phyloP scores from a whole-genome alignment of 345 rosid genomes.

The Pseudoturritis turrita region DNA sequence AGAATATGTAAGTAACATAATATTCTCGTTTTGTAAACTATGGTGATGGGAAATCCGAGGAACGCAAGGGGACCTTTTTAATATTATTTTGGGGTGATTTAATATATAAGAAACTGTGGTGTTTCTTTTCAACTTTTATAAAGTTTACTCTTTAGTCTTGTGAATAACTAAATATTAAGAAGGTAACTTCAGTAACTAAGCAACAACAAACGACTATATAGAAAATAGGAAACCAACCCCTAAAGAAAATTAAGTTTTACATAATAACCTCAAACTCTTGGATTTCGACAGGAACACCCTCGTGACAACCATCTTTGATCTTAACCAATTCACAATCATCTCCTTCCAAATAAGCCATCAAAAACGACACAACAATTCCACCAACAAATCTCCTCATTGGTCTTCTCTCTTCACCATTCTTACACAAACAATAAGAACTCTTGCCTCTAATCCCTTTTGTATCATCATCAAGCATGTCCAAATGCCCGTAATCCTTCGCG shows the following conservation, averaged over 20 bases:
- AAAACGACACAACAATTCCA: slow-evolving; percentile 58
- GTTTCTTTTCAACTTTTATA: not conserved
- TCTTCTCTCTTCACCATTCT: slow-evolving; percentile 61
- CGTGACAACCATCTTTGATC: slow-evolving; percentile 44
- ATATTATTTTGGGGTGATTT: not conserved
- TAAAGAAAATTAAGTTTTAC: slow-evolving; percentile 14
- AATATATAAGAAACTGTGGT: not conserved
- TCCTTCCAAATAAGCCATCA: slow-evolving; percentile 58
- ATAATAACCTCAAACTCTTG: slow-evolving; percentile 35
- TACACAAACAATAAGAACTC: slow-evolving; percentile 58
- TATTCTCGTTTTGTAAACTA: slow-evolving; percentile 5
- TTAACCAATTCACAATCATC: slow-evolving; percentile 44
- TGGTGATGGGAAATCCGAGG: no score
- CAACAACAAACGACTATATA: no score
- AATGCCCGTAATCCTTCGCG: slow-evolving; percentile 69
- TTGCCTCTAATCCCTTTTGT: slow-evolving; percentile 61
- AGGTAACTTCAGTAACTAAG: no score
- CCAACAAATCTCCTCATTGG: slow-evolving; percentile 84
- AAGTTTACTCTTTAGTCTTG: no score
- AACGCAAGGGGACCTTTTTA: not conserved
- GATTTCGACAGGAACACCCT: slow-evolving; percentile 50
- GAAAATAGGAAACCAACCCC: not conserved
- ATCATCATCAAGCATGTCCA: slow-evolving; percentile 80
- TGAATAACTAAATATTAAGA: no score
- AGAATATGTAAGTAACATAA: not conserved